Conservation (phyloP, 1,284 basidiomycete species). For the Apiotrichum veenhuisii region DNA sequence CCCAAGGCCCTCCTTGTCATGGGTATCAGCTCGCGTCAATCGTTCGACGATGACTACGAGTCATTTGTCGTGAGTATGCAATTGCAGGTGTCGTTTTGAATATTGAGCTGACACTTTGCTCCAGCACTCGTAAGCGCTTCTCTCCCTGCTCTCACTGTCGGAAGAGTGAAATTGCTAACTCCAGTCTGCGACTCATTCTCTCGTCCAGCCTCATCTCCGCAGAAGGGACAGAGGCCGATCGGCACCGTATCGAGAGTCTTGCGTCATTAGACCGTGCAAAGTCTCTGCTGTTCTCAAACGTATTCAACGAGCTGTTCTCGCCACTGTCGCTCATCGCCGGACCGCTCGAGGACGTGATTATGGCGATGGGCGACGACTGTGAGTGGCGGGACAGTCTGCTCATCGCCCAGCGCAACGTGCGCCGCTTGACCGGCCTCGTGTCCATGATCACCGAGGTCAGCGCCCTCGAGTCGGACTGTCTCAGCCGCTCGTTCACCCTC, state of each 20-base stretch:
- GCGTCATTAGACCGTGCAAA: slow-evolving; percentile 49
- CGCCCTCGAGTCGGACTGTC: slow-evolving; percentile 42
- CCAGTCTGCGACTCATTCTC: not conserved
- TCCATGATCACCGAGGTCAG: slow-evolving; percentile 47
- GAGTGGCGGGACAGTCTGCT: slow-evolving; percentile 31
- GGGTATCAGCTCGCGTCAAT: slow-evolving; percentile 44
- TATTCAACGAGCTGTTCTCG: slow-evolving; percentile 48
- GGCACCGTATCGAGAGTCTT: slow-evolving; percentile 45
- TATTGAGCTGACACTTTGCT: slow-evolving; percentile 7
- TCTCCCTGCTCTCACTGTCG: no score
- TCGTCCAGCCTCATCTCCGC: not conserved
- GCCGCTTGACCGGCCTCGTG: slow-evolving; percentile 42
- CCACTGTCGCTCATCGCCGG: slow-evolving; percentile 48
- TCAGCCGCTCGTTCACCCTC: slow-evolving; percentile 44
- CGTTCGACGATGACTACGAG: slow-evolving; percentile 47
- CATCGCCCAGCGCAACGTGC: slow-evolving; percentile 44
- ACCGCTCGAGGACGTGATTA: slow-evolving; percentile 40
- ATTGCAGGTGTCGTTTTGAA: not conserved
- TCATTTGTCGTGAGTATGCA: slow-evolving; percentile 36
- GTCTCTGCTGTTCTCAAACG: slow-evolving; percentile 42
- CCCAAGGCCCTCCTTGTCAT: slow-evolving; percentile 47
- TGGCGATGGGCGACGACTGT: slow-evolving; percentile 25
- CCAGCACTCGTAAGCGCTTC: slow-evolving; percentile 20
- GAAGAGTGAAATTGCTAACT: slow-evolving; percentile 15
- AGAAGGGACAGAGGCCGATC: slow-evolving; percentile 28